Conservation (phyloP, 805 yeast species). For the Ogataea parapolymorpha region DNA sequence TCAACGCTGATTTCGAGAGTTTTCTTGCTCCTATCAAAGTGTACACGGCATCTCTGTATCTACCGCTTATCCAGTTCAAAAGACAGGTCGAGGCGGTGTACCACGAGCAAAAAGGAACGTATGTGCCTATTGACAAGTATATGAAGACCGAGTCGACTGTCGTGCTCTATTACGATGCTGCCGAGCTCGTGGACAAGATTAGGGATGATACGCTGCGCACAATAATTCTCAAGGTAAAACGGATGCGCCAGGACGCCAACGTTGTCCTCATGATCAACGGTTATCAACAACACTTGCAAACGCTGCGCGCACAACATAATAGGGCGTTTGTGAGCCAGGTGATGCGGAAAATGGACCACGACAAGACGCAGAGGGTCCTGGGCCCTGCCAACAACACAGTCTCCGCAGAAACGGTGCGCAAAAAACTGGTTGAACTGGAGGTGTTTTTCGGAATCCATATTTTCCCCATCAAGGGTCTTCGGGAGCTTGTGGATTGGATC, state of each 20-base stretch:
- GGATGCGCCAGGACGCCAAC: slow-evolving; percentile 26
- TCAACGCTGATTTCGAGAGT: slow-evolving; percentile 16
- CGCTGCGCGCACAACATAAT: slow-evolving; percentile 44
- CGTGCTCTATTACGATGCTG: slow-evolving; percentile 46
- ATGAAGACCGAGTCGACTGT: slow-evolving; percentile 42
- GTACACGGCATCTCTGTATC: slow-evolving; percentile 23
- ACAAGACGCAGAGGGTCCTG: slow-evolving; percentile 9
- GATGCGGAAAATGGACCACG: slow-evolving; percentile 17
- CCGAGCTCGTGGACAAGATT: slow-evolving; percentile 39
- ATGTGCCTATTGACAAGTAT: slow-evolving; percentile 46
- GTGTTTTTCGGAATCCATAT: slow-evolving; percentile 45
- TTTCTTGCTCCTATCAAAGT: slow-evolving; percentile 15
- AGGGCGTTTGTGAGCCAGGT: slow-evolving; percentile 38
- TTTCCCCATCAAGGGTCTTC: slow-evolving; percentile 45
- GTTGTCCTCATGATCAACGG: slow-evolving; percentile 48
- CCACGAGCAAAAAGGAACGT: slow-evolving; percentile 45
- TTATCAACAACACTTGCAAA: slow-evolving; percentile 43
- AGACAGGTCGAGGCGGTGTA: slow-evolving; percentile 48
- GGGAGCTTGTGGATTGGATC: slow-evolving; percentile 51
- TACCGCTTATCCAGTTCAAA: slow-evolving; percentile 51
- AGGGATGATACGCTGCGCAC: slow-evolving; percentile 25
- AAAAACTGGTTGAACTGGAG: slow-evolving; percentile 43
- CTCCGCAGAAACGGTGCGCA: slow-evolving; percentile 11
- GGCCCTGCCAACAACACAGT: slow-evolving; percentile 9
- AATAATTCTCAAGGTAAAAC: slow-evolving; percentile 22